Base-by-base conservation (phyloP, 345 rosid genomes). In the Litchi chinensis region DNA sequence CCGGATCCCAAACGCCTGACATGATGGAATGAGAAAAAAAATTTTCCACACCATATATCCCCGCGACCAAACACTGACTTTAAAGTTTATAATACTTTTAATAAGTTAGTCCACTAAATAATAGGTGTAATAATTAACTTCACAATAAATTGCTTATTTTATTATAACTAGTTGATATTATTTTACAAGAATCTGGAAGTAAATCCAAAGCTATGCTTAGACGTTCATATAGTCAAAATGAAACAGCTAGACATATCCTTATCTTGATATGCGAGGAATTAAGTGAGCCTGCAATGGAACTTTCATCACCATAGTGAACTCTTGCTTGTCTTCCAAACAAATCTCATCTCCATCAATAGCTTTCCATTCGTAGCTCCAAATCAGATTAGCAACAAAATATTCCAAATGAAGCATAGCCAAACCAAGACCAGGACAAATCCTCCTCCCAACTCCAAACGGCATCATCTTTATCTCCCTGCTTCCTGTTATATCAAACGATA, bases 391-490 rank as follows among this genome's bases (percentile, higher is more conserved):
- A 9, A 76, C 82, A 48, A 75, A 74, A 32, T 44, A 74, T 24
- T 79, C 79, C 64, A 79, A 74, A 37, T 79, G 78, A 66, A 74
- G 82, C 77, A 79, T 21, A 0, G 77, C 73, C 40, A 78, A 65
- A 50, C 39, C 71, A 56, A 28, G 24, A 1, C 70, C 75, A 0
- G 78, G 82, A 46, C 79, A 79, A n/a, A 74, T 74, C 68, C 82
- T 80, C 18, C 82, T 74, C 11, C 76, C 82, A 0, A 32, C 79
- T 1, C 82, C 79, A 37, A 80, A 80, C 6, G 79, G 81, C 73
- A 79, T 79, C 50, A 44, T 44, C 50, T 44, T 44, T 10, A 44
- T 10, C 3, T 44, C 50, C 50, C 11, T 74, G 21, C 73, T 52
- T 8, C 83, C 79, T 10, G 73, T 81, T 41, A 81, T 56, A 40